Percentiles rank a stretch among this genome's conserved stretches.
These are phyloP conservation scores for Helianthus annuus DNA, from an alignment of 129 eudicot genomes.

Conservation along the genomic window DNA sequence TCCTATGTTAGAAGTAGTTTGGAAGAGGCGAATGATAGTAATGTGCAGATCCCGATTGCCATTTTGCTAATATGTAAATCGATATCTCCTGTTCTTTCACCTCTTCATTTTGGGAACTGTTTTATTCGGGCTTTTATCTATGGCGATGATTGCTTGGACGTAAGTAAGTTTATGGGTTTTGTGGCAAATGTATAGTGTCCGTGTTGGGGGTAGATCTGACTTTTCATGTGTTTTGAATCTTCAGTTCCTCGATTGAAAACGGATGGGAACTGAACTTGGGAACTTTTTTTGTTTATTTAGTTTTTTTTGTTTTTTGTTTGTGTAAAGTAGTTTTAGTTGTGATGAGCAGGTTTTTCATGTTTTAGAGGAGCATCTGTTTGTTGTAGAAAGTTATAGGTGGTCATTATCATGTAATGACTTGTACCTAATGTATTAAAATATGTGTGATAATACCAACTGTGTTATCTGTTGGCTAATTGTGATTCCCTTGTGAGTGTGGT, in stretches of 20 bases:
- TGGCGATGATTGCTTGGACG: constrained; percentile 24
- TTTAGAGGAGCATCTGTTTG: constrained; percentile 32
- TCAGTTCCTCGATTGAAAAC: constrained; percentile 22
- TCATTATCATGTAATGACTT: constrained; percentile 23
- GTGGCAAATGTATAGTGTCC: constrained; percentile 42
- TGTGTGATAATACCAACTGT: constrained; percentile 10
- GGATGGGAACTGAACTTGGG: constrained; percentile 20
- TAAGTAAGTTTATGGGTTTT: constrained; percentile 33
- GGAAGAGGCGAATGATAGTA: constrained; percentile 34
- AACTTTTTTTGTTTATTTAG: not conserved
- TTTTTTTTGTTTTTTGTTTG: constrained; percentile 2
- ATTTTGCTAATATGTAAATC: constrained; percentile 26
- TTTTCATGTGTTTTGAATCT: constrained; percentile 29
- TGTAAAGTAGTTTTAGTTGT: constrained; percentile 23
- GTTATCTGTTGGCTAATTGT: not conserved
- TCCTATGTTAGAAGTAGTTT: constrained; percentile 22
- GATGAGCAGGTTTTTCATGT: constrained; percentile 34
- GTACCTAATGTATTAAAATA: constrained; percentile 19
- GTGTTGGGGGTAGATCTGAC: constrained; percentile 25
- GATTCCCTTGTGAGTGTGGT: not conserved
- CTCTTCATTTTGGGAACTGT: constrained; percentile 32
- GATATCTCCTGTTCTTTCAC: constrained; percentile 32
- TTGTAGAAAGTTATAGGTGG: constrained; percentile 21
- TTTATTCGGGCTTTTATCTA: constrained; percentile 4
- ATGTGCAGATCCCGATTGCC: constrained; percentile 36